phyloP scores from a whole-genome alignment of 352 stramenopile species.

The Aphanomyces invadans region DNA sequence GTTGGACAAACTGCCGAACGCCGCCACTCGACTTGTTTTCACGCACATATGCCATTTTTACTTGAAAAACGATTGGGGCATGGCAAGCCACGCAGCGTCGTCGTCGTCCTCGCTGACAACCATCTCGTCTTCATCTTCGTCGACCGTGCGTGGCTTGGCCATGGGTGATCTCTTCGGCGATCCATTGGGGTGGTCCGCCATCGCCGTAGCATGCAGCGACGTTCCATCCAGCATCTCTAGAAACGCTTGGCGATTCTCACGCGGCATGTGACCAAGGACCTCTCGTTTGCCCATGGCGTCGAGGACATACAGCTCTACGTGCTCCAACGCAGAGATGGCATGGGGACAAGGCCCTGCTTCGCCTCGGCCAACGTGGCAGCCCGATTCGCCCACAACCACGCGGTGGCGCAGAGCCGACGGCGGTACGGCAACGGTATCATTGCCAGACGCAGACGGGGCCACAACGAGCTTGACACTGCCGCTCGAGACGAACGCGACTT shows the following conservation, averaged over 20 bases:
- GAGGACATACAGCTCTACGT: conserved; percentile 21
- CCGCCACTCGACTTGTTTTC: too few species aligned
- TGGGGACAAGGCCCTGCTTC: conserved; percentile 2
- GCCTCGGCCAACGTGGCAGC: conserved; percentile 15
- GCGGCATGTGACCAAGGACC: background rate
- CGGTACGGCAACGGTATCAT: background rate
- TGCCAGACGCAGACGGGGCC: background rate
- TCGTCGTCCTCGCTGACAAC: conserved; percentile 4
- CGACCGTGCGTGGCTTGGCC: too few species aligned
- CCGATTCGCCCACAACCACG: background rate
- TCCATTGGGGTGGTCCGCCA: too few species aligned
- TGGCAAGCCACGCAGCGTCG: conserved; percentile 11
- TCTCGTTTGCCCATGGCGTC: conserved; percentile 11
- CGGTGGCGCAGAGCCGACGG: background rate
- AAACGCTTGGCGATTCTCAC: background rate
- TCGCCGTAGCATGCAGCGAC: conserved; percentile 8
- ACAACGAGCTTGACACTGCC: conserved; percentile 11
- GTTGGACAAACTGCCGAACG: too few species aligned
- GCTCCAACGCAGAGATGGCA: conserved; percentile 3
- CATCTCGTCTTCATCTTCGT: background rate
- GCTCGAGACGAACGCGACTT: conserved; percentile 15
- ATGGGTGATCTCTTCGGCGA: too few species aligned
- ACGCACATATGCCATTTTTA: too few species aligned
- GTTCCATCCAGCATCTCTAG: background rate
- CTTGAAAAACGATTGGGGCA: conserved; percentile 23